Percentiles rank a stretch among this genome's conserved stretches.
phyloP scores from a whole-genome alignment of 371 early-diverging fungal species.

The Actinomortierella ambigua region DNA sequence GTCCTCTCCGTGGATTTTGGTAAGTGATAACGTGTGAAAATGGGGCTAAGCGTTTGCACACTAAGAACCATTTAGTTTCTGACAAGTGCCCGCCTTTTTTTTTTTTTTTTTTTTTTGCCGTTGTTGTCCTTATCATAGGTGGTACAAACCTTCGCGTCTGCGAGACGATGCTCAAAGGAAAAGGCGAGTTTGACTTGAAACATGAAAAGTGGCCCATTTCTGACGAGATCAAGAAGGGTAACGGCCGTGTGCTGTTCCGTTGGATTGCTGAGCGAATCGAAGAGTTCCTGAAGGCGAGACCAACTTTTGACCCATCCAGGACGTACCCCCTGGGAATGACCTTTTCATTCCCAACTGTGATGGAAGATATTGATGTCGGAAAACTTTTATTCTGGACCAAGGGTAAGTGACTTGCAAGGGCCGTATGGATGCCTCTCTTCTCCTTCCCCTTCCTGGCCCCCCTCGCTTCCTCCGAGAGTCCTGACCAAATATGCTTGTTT shows the following conservation, averaged over 20 bases:
- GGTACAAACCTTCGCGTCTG: conserved; percentile 76
- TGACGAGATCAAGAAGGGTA: conserved; percentile 55
- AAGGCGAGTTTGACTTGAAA: conserved; percentile 46
- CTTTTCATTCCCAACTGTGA: conserved; percentile 93
- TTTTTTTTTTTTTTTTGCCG: neutral
- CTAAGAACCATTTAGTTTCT: too few relatives aligned
- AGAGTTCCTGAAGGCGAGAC: conserved; percentile 62
- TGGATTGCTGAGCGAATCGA: conserved; percentile 91
- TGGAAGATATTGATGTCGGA: conserved; percentile 80
- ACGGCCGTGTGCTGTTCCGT: conserved; percentile 66
- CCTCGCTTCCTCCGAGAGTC: neutral
- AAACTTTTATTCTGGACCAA: conserved; percentile 91
- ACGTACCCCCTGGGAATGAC: conserved; percentile 87
- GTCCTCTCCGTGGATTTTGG: conserved; percentile 94
- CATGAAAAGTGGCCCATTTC: conserved; percentile 64
- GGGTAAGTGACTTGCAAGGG: conserved; percentile 63
- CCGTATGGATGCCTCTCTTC: too few relatives aligned
- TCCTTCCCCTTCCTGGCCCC: neutral
- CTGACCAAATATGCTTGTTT: conserved; percentile 67
- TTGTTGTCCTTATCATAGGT: conserved; percentile 40
- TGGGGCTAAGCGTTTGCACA: too few relatives aligned
- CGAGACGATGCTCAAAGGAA: conserved; percentile 58
- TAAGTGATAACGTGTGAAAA: neutral
- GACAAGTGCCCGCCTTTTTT: neutral
- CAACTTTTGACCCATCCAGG: conserved; percentile 19